Conservation (phyloP, 78 protist species). For the Polysphondylium violaceum region DNA sequence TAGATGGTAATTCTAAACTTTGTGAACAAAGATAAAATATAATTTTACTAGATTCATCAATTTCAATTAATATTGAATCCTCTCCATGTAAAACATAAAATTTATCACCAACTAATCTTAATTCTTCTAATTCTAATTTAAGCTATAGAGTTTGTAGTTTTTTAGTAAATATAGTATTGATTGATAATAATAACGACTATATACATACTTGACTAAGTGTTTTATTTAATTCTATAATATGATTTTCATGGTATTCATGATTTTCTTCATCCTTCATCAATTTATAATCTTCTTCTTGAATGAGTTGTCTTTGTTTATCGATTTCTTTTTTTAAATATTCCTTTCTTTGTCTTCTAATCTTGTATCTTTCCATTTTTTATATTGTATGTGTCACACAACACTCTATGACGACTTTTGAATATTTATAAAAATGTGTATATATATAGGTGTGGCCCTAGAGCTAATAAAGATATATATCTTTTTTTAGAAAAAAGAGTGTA, state of each 20-base stretch:
- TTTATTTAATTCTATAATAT: conserved; percentile 52
- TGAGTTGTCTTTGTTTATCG: conserved; percentile 25
- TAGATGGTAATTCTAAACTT: conserved; percentile 9
- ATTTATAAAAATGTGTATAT: neutral
- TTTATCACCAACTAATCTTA: conserved; percentile 62
- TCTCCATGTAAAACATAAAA: conserved; percentile 52
- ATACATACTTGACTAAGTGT: conserved; percentile 57
- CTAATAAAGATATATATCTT: no score
- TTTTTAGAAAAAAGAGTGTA: no score
- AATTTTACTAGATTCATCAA: conserved; percentile 55
- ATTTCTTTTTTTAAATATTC: conserved; percentile 52
- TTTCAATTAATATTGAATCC: conserved; percentile 45
- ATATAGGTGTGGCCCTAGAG: no score
- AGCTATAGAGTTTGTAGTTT: neutral
- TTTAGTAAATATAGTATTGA: neutral
- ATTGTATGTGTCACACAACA: neutral
- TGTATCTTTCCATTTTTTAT: conserved; percentile 14
- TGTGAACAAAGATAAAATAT: conserved; percentile 58
- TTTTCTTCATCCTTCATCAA: conserved; percentile 12
- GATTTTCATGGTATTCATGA: conserved; percentile 8
- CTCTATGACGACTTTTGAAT: neutral
- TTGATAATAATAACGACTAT: neutral
- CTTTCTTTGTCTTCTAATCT: conserved; percentile 63
- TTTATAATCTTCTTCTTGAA: conserved; percentile 66
- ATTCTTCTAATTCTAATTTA: conserved; percentile 57